These are phyloP conservation scores for Globisporangium canariense DNA, from an alignment of 352 stramenopile species.

Conservation along the genomic window DNA sequence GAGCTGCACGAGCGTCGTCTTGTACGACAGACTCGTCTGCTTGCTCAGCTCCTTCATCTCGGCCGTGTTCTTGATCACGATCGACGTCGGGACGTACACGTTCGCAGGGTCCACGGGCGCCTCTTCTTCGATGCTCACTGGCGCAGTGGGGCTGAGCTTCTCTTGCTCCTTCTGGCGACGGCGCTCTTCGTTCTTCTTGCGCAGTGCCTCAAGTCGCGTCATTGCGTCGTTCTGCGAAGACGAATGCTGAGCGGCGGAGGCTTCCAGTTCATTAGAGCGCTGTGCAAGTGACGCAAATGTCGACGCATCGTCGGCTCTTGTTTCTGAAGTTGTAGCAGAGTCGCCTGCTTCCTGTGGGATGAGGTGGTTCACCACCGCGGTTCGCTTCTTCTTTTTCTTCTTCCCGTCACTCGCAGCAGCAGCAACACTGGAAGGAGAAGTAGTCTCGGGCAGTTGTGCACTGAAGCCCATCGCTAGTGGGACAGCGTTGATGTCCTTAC, in stretches of 20 bases:
- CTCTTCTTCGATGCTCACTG: slow-evolving; percentile 22
- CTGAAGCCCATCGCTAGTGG: slow-evolving; percentile 7
- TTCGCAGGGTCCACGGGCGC: slow-evolving; percentile 24
- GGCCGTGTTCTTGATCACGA: slow-evolving; percentile 63
- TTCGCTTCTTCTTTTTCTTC: slow-evolving; percentile 26
- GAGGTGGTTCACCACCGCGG: slow-evolving; percentile 28
- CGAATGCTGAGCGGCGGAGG: slow-evolving; percentile 7
- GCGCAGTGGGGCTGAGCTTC: slow-evolving; percentile 9
- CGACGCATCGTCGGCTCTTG: background rate
- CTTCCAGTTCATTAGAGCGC: slow-evolving; percentile 5
- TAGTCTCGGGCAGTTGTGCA: background rate
- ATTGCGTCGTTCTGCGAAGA: slow-evolving; percentile 72
- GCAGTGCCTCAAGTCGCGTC: slow-evolving; percentile 59
- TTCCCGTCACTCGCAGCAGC: background rate
- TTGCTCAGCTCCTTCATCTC: slow-evolving; percentile 63
- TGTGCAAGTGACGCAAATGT: background rate
- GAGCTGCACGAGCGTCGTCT: slow-evolving; percentile 68
- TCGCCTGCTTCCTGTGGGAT: slow-evolving; percentile 24
- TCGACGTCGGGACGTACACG: slow-evolving; percentile 59
- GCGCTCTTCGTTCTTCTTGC: slow-evolving; percentile 76
- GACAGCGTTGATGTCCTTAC: slow-evolving; percentile 14
- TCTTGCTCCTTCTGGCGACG: slow-evolving; percentile 40
- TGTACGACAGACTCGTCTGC: slow-evolving; percentile 43
- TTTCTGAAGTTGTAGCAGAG: background rate
- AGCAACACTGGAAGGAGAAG: background rate